These are phyloP conservation scores for Breviolum minutum DNA, from an alignment of 73 alveolate species.

Conservation along the genomic window DNA sequence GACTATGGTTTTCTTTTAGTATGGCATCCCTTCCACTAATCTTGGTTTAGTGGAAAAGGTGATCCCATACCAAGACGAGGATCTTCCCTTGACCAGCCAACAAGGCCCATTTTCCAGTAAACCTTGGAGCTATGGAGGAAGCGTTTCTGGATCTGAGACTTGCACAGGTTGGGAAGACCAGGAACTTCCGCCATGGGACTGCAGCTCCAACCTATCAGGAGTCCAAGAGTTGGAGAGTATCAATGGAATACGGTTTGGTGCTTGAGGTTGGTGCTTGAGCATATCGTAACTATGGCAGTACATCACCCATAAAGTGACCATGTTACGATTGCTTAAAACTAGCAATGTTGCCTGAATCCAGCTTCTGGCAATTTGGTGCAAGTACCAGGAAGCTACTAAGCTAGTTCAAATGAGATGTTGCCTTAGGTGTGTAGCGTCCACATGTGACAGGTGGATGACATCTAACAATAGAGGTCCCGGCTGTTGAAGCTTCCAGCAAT, in stretches of 20 bases:
- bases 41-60: not conserved
- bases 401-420: not conserved
- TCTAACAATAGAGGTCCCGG: not conserved
- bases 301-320: no score
- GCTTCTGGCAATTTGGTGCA: no score
- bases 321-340: not conserved
- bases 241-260: no score
- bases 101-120: no score
- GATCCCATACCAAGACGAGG: not conserved
- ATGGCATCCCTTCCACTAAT: not conserved
- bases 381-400: no score
- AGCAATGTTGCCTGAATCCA: not conserved
- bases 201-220: conserved; percentile 77
- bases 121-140: no score
- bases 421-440: no score
- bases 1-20: not conserved
- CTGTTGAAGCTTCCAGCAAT: conserved; percentile 91
- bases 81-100: not conserved
- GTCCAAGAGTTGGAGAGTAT: not conserved
- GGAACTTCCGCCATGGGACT: conserved; percentile 70
- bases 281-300: not conserved
- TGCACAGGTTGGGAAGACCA: conserved; percentile 50
- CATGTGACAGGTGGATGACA: not conserved
- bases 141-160: not conserved
- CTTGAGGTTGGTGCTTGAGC: no score